Evolutionary conservation across 495 filamentous ascomycete species (phyloP), one percentile per base, ranked within the genome.

Genomic region (Trichocladium antarcticum): DNA sequence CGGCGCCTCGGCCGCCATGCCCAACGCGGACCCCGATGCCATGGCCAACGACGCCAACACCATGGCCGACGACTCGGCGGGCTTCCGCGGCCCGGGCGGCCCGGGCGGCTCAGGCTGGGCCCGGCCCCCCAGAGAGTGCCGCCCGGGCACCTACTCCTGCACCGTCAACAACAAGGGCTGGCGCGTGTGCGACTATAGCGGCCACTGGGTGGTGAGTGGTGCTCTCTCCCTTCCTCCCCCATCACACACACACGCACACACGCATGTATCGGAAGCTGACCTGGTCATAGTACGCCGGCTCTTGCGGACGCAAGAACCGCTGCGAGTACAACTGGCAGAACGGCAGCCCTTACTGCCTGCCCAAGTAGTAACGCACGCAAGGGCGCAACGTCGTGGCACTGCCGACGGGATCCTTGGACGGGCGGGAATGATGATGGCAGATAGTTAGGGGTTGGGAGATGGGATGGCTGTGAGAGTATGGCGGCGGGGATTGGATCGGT

Each of bases 331-430:
- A 52, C 44, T 8, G 7, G 9, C 36, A 41, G 51, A 64, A 58
- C 48, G 43, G 46, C 14, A 60, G 54, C 47, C 61, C 61, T 1
- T 64, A 64, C 49, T 64, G 61, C 52, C n/a, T 64, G 17, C 45
- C 47, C 12, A n/a, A n/a, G n/a, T n/a, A n/a, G n/a, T n/a, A n/a
- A n/a, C n/a, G n/a, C n/a, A n/a, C n/a, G n/a, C n/a, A n/a, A n/a
- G n/a, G n/a, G n/a, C n/a, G n/a, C n/a, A n/a, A n/a, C n/a, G n/a
- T n/a, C n/a, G n/a, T n/a, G n/a, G n/a, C n/a, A n/a, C n/a, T n/a
- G n/a, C n/a, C n/a, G n/a, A n/a, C n/a, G n/a, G n/a, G n/a, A n/a
- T n/a, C n/a, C n/a, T n/a, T n/a, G n/a, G n/a, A n/a, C n/a, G n/a
- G n/a, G n/a, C n/a, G 24, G 24, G 24, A 8, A 27, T 27, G 24